phyloP scores from a whole-genome alignment of 169 alveolate species.

The Pseudocohnilembus persalinus region DNA sequence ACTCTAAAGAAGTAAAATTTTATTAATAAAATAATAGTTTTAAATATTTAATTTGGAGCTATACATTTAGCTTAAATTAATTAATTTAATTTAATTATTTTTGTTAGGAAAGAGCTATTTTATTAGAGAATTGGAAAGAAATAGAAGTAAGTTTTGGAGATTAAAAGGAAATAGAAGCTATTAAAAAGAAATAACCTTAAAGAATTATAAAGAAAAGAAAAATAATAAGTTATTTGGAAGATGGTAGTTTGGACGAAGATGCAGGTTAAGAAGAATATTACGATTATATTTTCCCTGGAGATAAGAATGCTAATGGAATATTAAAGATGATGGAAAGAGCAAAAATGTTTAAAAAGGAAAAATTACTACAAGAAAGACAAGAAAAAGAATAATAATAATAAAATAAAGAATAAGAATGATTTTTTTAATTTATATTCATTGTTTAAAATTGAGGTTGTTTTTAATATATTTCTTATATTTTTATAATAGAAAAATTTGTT shows the following conservation, averaged over 20 bases:
- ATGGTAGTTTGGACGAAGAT: constrained; percentile 66
- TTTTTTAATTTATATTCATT: too few species aligned
- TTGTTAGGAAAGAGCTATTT: constrained; percentile 72
- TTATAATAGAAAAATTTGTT: too few species aligned
- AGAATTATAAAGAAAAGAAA: constrained; percentile 74
- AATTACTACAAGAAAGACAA: not conserved
- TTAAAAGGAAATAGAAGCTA: constrained; percentile 50
- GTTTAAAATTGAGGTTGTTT: too few species aligned
- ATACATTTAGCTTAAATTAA: not conserved
- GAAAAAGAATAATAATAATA: not conserved
- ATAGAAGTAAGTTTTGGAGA: constrained; percentile 62
- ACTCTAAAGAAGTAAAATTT: constrained; percentile 28
- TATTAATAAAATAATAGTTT: not conserved
- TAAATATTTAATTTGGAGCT: not conserved
- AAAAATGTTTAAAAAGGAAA: not conserved
- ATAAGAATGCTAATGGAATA: constrained; percentile 6
- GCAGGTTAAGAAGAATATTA: constrained; percentile 79
- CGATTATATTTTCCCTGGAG: constrained; percentile 81
- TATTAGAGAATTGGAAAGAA: constrained; percentile 65
- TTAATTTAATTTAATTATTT: constrained; percentile 40
- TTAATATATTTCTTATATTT: too few species aligned
- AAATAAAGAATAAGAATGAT: too few species aligned
- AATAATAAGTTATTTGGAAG: constrained; percentile 54
- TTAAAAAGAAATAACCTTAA: constrained; percentile 63
- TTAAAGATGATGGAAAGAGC: constrained; percentile 15